Percentiles rank a stretch among this genome's conserved stretches.
phyloP scores from a whole-genome alignment of 371 early-diverging fungal species.

The Capillidium rhysosporum region DNA sequence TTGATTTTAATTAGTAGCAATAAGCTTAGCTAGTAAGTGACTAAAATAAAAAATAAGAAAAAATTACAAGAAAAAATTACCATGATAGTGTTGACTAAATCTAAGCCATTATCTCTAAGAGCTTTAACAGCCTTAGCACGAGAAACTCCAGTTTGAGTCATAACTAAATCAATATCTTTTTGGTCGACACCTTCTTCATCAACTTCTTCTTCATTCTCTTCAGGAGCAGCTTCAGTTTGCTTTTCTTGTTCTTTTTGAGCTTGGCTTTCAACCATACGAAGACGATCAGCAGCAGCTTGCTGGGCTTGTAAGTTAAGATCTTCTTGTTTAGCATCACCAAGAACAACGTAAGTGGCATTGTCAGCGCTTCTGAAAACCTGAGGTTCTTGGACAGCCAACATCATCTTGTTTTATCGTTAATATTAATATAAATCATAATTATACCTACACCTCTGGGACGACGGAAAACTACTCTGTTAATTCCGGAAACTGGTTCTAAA shows the following conservation, averaged over 20 bases:
- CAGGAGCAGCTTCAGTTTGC: constrained; percentile 23
- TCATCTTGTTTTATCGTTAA: constrained; percentile 20
- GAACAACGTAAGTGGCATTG: constrained; percentile 89
- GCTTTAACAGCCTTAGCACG: constrained; percentile 86
- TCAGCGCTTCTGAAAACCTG: constrained; percentile 81
- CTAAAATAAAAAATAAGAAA: neutral
- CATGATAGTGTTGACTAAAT: constrained; percentile 94
- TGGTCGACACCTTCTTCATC: constrained; percentile 60
- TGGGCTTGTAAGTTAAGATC: constrained; percentile 61
- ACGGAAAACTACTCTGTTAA: constrained; percentile 80
- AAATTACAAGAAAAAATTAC: constrained; percentile 1
- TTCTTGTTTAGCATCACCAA: constrained; percentile 86
- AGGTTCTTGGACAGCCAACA: constrained; percentile 74
- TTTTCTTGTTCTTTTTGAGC: constrained; percentile 20
- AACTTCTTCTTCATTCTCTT: constrained; percentile 26
- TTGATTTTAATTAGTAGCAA: no score
- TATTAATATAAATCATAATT: neutral
- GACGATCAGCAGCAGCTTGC: constrained; percentile 36
- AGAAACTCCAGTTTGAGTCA: constrained; percentile 71
- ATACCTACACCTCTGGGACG: constrained; percentile 52
- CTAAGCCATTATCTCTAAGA: constrained; percentile 64
- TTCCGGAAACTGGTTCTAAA: constrained; percentile 65
- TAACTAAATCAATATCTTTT: constrained; percentile 86
- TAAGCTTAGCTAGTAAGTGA: no score
- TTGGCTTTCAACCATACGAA: constrained; percentile 11